phyloP scores from a whole-genome alignment of 2,329 filamentous ascomycete genomes.

The Nigrograna mackinnonii region DNA sequence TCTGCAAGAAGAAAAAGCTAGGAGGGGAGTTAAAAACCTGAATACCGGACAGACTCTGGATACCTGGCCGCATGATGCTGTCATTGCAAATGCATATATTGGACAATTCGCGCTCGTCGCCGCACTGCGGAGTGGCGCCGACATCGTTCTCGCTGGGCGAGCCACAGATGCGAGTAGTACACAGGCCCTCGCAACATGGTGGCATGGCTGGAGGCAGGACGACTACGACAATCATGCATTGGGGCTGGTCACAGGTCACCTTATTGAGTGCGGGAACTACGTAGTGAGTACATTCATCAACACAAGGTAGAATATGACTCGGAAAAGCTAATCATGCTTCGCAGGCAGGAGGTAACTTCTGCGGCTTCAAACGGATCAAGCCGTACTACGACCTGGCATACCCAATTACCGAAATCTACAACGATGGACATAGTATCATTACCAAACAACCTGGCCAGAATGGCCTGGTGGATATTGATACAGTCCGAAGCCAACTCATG shows the following conservation, averaged over 20 bases:
- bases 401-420: conserved; percentile 49
- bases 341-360: conserved; percentile 57
- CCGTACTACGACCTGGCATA: conserved; percentile 39
- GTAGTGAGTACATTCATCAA: too few species aligned
- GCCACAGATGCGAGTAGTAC: conserved; percentile 38
- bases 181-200: conserved; percentile 57
- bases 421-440: conserved; percentile 45
- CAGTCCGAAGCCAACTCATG: conserved; percentile 30
- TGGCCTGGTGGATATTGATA: conserved; percentile 8
- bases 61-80: too few species aligned
- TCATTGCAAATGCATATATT: conserved; percentile 11
- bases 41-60: too few species aligned
- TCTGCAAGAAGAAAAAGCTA: too few species aligned
- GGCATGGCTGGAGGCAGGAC: conserved; percentile 51
- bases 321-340: too few species aligned
- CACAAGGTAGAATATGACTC: too few species aligned
- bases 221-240: conserved; percentile 44
- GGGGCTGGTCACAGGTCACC: conserved; percentile 54
- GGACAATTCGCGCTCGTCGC: conserved; percentile 23
- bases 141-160: conserved; percentile 35
- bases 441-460: conserved; percentile 46
- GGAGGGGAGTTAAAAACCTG: too few species aligned
- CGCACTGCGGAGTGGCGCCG: conserved; percentile 25
- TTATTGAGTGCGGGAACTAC: conserved; percentile 59
- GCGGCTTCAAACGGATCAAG: conserved; percentile 44